Evolutionary conservation across 1,139 yeast species (phyloP).

Genomic region (Magnusiomyces fungicola): DNA sequence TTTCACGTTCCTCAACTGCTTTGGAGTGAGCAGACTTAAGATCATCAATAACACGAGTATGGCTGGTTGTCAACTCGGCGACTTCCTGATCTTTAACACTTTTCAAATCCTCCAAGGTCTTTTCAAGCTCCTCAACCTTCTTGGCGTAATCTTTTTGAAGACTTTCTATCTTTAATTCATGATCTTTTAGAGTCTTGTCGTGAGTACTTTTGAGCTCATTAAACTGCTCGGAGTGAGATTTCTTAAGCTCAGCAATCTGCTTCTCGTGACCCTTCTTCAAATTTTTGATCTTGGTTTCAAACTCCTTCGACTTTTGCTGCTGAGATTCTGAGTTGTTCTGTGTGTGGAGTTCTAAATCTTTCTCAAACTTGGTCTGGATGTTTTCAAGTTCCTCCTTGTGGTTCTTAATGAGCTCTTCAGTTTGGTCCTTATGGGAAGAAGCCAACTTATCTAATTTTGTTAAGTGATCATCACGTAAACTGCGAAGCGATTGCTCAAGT

Average conservation of each 20-base stretch:
- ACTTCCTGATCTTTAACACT: neutral
- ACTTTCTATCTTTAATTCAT: conserved; percentile 7
- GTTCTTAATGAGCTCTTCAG: conserved; percentile 5
- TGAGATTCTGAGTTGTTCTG: neutral
- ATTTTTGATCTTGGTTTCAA: neutral
- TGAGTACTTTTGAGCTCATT: conserved; percentile 8
- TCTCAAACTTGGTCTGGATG: conserved; percentile 2
- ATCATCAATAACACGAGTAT: neutral
- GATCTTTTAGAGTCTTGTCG: conserved; percentile 8
- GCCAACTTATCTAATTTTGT: conserved; percentile 5
- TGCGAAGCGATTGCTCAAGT: conserved; percentile 8
- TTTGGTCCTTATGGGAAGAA: conserved; percentile 9
- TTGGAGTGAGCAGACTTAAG: neutral
- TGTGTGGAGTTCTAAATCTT: neutral
- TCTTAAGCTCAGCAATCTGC: conserved; percentile 9
- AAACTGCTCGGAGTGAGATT: neutral
- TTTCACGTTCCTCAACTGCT: neutral
- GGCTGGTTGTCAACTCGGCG: conserved; percentile 4
- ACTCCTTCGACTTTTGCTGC: neutral
- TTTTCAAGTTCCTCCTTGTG: conserved; percentile 3
- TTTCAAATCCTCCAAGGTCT: neutral
- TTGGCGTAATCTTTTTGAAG: neutral
- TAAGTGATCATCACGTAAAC: conserved; percentile 3
- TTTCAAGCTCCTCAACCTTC: neutral
- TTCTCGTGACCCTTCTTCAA: conserved; percentile 7